These are phyloP conservation scores for Cyclotella sp. DNA, from an alignment of 108 stramenopile species.

Conservation along the genomic window DNA sequence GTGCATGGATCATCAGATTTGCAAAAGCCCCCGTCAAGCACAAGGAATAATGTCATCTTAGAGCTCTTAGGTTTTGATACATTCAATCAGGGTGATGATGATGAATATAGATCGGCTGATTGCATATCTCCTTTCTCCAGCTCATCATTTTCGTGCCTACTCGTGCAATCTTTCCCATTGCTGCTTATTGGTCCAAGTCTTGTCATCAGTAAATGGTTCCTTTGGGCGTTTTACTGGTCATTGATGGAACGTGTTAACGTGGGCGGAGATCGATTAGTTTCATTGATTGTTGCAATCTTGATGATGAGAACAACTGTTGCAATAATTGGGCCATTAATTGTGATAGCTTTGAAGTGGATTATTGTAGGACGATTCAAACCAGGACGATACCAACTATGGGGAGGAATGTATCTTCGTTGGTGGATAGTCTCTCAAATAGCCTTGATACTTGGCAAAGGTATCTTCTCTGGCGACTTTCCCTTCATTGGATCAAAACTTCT, in stretches of 20 bases:
- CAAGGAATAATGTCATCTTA: not conserved
- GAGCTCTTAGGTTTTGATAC: not conserved
- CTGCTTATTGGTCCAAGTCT: not conserved
- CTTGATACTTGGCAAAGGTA: slow-evolving; percentile 56
- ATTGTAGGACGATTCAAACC: slow-evolving; percentile 62
- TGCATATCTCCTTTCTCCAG: not conserved
- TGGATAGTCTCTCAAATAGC: slow-evolving; percentile 65
- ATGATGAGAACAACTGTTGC: slow-evolving; percentile 55
- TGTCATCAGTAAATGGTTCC: not conserved
- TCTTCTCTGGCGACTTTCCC: slow-evolving; percentile 46
- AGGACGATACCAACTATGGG: slow-evolving; percentile 62
- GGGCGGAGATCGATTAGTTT: slow-evolving; percentile 29
- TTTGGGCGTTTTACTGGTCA: slow-evolving; percentile 17
- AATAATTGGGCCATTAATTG: slow-evolving; percentile 58
- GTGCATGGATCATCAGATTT: not conserved
- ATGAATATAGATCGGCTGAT: not conserved
- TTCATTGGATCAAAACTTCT: slow-evolving; percentile 17
- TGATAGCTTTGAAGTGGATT: slow-evolving; percentile 61
- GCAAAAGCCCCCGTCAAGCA: not conserved
- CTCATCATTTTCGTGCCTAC: not conserved
- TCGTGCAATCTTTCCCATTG: not conserved
- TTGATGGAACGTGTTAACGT: slow-evolving; percentile 24
- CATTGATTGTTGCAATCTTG: slow-evolving; percentile 55
- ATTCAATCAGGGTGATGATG: not conserved
- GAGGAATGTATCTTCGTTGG: slow-evolving; percentile 69